Evolutionary conservation across 2,329 filamentous ascomycete genomes (phyloP), one percentile per base, ranked within the genome.

Genomic region (Gaeumannomyces tritici): DNA sequence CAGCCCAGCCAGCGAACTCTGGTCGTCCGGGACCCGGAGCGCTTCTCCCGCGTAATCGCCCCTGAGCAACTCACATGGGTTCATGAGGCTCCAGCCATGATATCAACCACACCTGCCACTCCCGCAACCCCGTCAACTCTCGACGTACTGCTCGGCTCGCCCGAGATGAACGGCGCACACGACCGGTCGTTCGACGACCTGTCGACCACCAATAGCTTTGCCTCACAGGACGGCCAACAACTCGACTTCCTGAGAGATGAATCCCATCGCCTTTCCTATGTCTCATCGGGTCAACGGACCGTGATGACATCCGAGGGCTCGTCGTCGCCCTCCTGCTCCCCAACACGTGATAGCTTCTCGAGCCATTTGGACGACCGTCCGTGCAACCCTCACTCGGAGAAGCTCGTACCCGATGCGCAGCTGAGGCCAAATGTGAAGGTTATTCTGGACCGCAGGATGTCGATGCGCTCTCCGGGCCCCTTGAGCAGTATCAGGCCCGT

Each of bases 241-340:
- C 74, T 87, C 7, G 84, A 88, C 18, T 82, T 71, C 61, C 72
- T 87, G 28, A 77, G 83, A 31, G 82, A 86, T 57, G 83, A 79
- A 69, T 75, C 77, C 1, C 79, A 85, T 65, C 79, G 85, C 7
- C 75, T 85, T 5, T 88, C 85, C 0, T 82, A 79, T 65, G 76
- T 85, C 54, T 88, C 85, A 2, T 85, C 83, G 6, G 82, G 82
- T 8, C 83, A 87, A 69, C 77, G 82, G 63, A 88, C 85, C 3
- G 73, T 84, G 29, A 69, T 86, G 9, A 87, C 84, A 2, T 87
- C 85, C 0, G 78, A 80, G 24, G 79, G 76, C 33, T 86, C 84
- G 0, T 87, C 85, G 0, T 82, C 83, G 2, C 76, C 82, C 1
- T 54, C 60, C 21, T 78, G 76, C 62, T 87, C 85, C 1, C 85